phyloP scores from a whole-genome alignment of 495 filamentous ascomycete species.

The Rhypophila decipiens region DNA sequence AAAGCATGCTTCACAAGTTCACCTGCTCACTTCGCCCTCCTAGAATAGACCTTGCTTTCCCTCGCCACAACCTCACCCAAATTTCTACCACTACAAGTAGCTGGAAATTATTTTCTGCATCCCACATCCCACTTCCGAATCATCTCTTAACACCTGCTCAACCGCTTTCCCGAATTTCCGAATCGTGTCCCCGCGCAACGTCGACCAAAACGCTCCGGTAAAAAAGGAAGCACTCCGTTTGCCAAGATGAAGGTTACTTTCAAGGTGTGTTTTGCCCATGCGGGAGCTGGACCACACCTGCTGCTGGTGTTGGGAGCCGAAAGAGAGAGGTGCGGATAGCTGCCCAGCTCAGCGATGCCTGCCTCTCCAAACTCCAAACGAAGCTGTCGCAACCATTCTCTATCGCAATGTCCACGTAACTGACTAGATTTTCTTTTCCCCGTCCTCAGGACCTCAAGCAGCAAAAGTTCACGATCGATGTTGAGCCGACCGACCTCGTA shows the following conservation, averaged over 20 bases:
- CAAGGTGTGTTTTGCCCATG: conserved; percentile 30
- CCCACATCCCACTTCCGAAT: neutral
- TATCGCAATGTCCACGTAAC: no score
- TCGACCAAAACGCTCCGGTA: no score
- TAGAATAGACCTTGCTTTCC: neutral
- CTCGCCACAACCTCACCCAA: conserved; percentile 6
- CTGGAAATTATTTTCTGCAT: neutral
- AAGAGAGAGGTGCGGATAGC: neutral
- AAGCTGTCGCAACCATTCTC: conserved; percentile 24
- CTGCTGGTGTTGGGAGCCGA: neutral
- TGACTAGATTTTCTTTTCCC: no score
- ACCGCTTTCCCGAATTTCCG: neutral
- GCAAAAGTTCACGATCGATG: conserved; percentile 93
- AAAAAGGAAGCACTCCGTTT: no score
- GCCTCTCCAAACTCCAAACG: neutral
- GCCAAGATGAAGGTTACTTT: conserved; percentile 49
- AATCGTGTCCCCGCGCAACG: no score
- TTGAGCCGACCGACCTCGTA: conserved; percentile 89
- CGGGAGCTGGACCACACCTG: neutral
- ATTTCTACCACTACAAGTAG: neutral
- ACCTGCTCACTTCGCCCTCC: conserved; percentile 5
- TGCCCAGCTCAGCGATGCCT: neutral
- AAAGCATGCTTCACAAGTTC: conserved; percentile 6
- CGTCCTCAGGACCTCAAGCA: conserved; percentile 87
- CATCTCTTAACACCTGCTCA: neutral